These are phyloP conservation scores for Medicago arabica DNA, from an alignment of 306 rosid genomes.

Conservation along the genomic window DNA sequence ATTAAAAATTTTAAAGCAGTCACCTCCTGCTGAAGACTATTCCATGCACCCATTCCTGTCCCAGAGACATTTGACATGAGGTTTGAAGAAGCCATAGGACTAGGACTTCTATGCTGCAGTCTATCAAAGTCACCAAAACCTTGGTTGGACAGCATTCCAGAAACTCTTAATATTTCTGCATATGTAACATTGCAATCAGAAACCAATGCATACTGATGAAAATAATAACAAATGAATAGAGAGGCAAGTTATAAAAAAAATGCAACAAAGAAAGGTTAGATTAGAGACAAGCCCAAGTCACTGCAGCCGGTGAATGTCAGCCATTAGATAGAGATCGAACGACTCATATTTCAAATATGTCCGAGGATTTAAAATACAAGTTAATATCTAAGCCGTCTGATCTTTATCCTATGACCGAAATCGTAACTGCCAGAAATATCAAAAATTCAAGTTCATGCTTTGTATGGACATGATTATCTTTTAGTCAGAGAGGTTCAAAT, in stretches of 20 bases:
- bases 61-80: slow-evolving; percentile 82
- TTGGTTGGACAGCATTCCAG: slow-evolving; percentile 98
- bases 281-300: not conserved
- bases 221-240: slow-evolving; percentile 9
- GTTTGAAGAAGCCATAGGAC: slow-evolving; percentile 98
- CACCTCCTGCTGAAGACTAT: slow-evolving; percentile 91
- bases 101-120: slow-evolving; percentile 96
- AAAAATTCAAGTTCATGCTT: slow-evolving; percentile 27
- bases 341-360: not conserved
- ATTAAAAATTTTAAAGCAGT: slow-evolving; percentile 30
- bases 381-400: not conserved
- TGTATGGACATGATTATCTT: not conserved
- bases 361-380: not conserved
- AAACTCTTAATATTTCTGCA: slow-evolving; percentile 94
- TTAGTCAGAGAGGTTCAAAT: slow-evolving; percentile 17
- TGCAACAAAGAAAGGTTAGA: not conserved
- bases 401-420: not conserved
- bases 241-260: not conserved
- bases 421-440: not conserved
- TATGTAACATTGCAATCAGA: slow-evolving; percentile 44
- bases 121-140: slow-evolving; percentile 97
- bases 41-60: slow-evolving; percentile 88
- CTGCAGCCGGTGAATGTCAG: not conserved
- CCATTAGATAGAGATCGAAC: not conserved
- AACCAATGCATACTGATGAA: slow-evolving; percentile 29